Evolutionary conservation across 805 yeast species (phyloP), one percentile per base, ranked within the genome.

Genomic region (Kluyveromyces dobzhanskii): DNA sequence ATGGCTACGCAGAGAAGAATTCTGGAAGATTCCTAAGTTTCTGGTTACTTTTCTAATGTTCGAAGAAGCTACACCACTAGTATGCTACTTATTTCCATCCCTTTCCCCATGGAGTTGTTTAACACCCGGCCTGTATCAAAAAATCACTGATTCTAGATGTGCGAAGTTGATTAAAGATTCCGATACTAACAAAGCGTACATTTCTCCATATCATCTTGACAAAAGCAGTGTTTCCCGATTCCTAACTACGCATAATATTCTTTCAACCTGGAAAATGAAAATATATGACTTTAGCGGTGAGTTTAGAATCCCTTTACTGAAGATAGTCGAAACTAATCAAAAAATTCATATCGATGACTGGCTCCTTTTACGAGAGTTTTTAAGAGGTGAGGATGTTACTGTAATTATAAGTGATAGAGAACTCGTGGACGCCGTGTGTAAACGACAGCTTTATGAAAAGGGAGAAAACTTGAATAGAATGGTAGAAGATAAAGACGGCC

Each of bases 31-130:
- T 14, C 83, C 83, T 2, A 17, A 57, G n/a, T 77, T 78, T 56
- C 66, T 69, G 1, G 31, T 75, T 2, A 45, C 75, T 5, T 61
- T 71, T 34, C 33, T 71, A 19, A 45, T 75, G 2, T 76, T 75
- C 52, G 72, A 71, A 50, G 85, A 78, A 47, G 49, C 61, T 37
- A 72, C 80, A 0, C 79, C 80, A 0, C 16, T 73, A 1, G 44
- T 78, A 4, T 75, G 80, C 49, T 73, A 67, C 39, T 53, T 64
- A 3, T 51, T 75, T 36, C 84, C 84, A 0, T 73, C 71, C 44
- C 50, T 77, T 4, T 69, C 78, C 1, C 80, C 82, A 8, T 69
- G 69, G 60, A 76, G 80, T 9, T 77, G 82, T 53, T 61, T 73
- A 8, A 60, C 75, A 24, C 80, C 80, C 1, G 57, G 61, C 4